A percentile compares a stretch with the other conserved stretches of the same genome.
Conservation (phyloP, 371 early-diverging fungal species). For the Gilbertella persicaria region DNA sequence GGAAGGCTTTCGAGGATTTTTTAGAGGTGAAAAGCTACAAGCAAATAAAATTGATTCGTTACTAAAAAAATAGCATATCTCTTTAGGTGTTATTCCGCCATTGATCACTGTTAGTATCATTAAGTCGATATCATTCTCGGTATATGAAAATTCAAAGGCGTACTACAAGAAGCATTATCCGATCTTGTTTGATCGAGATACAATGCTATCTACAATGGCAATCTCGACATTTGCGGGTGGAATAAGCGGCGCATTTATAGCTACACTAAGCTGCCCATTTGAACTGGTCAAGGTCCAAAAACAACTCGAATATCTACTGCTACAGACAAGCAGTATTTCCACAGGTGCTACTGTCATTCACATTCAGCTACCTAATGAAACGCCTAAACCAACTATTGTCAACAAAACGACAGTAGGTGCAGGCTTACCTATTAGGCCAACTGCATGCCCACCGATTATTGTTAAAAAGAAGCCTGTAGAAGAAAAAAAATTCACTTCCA, state of each 20-base stretch:
- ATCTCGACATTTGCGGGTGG: conserved; percentile 64
- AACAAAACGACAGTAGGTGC: conserved; percentile 36
- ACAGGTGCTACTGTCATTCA: conserved; percentile 45
- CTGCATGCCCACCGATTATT: conserved; percentile 18
- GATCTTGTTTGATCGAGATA: conserved; percentile 23
- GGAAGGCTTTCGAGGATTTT: conserved; percentile 76
- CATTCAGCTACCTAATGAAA: conserved; percentile 4
- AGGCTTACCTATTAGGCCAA: conserved; percentile 31
- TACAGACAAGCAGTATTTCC: conserved; percentile 59
- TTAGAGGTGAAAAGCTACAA: conserved; percentile 50
- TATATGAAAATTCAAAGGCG: conserved; percentile 64
- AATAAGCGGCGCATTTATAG: conserved; percentile 67
- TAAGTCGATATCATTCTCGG: conserved; percentile 76
- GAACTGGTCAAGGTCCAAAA: conserved; percentile 83
- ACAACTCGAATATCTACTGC: conserved; percentile 66
- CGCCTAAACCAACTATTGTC: conserved; percentile 14
- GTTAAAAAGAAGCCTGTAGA: conserved; percentile 1
- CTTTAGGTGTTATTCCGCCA: conserved; percentile 69
- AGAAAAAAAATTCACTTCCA: conserved; percentile 16
- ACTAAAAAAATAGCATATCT: neutral
- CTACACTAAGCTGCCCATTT: conserved; percentile 72
- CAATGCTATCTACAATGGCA: conserved; percentile 49
- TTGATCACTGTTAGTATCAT: conserved; percentile 76
- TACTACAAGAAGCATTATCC: conserved; percentile 31
- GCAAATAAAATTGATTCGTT: no score